Base-by-base conservation (phyloP, 129 eudicot genomes). In the Centella asiatica region DNA sequence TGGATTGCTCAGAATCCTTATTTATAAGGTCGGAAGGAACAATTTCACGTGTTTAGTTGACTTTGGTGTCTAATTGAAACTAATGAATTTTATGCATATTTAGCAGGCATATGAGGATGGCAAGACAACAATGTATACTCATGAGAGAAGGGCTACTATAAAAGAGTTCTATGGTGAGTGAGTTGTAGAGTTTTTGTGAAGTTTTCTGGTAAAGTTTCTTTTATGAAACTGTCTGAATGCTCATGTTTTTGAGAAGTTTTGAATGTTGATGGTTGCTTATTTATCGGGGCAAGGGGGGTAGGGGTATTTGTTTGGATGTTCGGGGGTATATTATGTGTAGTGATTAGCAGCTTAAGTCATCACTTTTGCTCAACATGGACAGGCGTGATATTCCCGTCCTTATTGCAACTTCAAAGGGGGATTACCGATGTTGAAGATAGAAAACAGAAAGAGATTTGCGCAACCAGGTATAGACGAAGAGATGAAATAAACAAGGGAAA, bases 311-410 rank as follows among this genome's bases (percentile, higher is more conserved):
- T 44, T 18, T 44, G 48, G 6, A 44, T 14, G 15, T 37, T 37
- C 12, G 8, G 42, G 42, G 6, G 12, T 6, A 37, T 14, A 3
- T 17, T 45, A 1, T 19, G 2, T 6, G 6, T 13, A 37, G 8
- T 37, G 19, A 13, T 44, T 12, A 17, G 48, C 48, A 44, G 19
- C 48, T 44, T 13, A 8, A 13, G 6, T 15, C 15, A 4, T 42
- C n/a, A 15, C 18, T 1, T 44, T 14, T 37, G 42, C 12, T 37
- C 42, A 37, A 12, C 20, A 14, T 72, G 47, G 26, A 24, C 71
- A 87, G 95, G 80, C 52, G 80, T 87, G 50, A 87, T 87, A 72
- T 87, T 74, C 47, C 95, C 95, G 20, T 87, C 95, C 51, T 65
- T 87, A 61, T 24, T 83, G 83, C 90, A 80, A 83, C 90, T 87